These are phyloP conservation scores for Nakazawaea siamensis DNA, from an alignment of 805 yeast genomes.

Conservation along the genomic window DNA sequence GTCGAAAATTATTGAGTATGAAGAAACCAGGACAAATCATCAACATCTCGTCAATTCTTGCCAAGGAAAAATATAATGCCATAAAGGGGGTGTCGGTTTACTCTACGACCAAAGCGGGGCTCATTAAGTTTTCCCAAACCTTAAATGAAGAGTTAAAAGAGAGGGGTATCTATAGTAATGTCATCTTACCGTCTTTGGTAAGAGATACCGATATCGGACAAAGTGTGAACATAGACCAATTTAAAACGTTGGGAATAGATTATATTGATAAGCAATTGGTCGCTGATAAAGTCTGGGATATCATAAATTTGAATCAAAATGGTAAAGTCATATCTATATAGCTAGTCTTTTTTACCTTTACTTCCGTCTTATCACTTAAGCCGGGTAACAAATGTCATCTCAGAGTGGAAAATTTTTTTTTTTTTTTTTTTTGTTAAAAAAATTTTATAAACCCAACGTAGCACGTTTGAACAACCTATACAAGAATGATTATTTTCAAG, in stretches of 20 bases:
- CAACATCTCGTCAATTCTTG: slow-evolving; percentile 61
- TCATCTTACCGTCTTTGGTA: slow-evolving; percentile 61
- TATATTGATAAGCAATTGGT: slow-evolving; percentile 9
- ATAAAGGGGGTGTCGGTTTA: slow-evolving; percentile 58
- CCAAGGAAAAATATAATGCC: slow-evolving; percentile 26
- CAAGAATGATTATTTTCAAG: slow-evolving; percentile 36
- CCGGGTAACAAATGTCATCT: background rate
- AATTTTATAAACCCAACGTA: no score
- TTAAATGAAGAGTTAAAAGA: slow-evolving; percentile 53
- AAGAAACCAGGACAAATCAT: slow-evolving; percentile 32
- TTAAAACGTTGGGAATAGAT: background rate
- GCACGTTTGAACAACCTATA: no score
- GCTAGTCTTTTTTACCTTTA: background rate
- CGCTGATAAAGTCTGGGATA: slow-evolving; percentile 9
- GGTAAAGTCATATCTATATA: background rate
- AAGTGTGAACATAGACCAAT: slow-evolving; percentile 16
- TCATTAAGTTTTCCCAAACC: slow-evolving; percentile 51
- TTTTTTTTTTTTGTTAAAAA: no score
- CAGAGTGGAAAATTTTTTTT: slow-evolving; percentile 11
- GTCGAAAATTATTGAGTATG: slow-evolving; percentile 40
- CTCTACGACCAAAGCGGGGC: slow-evolving; percentile 63
- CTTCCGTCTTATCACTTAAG: background rate
- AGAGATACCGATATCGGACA: slow-evolving; percentile 61
- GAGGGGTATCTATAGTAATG: slow-evolving; percentile 48
- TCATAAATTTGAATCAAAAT: background rate